These are phyloP conservation scores for Ophiocordyceps unilateralis DNA, from an alignment of 2,329 filamentous ascomycete species.

Conservation along the genomic window DNA sequence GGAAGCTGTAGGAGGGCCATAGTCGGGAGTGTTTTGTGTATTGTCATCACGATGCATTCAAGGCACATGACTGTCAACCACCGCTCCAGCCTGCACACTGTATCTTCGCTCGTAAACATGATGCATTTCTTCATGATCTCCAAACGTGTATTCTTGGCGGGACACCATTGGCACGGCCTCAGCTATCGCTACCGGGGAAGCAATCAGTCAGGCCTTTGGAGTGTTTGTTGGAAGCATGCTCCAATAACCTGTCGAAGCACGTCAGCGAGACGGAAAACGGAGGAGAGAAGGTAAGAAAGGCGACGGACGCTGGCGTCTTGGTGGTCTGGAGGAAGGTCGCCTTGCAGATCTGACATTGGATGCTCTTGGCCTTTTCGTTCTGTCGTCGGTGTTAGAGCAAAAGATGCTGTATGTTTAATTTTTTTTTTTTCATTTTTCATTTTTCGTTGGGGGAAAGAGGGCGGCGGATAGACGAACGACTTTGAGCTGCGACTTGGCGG, in stretches of 20 bases:
- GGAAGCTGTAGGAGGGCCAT: conserved; percentile 2
- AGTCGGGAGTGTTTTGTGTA: not conserved
- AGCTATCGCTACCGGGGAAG: conserved; percentile 35
- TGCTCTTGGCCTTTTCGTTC: conserved; percentile 59
- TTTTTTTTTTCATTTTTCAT: no score
- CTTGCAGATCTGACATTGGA: conserved; percentile 63
- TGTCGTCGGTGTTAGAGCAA: conserved; percentile 16
- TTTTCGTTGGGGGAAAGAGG: not conserved
- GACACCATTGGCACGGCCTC: not conserved
- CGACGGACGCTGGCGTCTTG: conserved; percentile 47
- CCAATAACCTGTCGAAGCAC: conserved; percentile 33
- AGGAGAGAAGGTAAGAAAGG: not conserved
- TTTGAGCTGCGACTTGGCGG: conserved; percentile 52
- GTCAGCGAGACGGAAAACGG: not conserved
- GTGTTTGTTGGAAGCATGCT: conserved; percentile 64
- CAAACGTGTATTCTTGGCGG: not conserved
- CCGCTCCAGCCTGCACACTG: not conserved
- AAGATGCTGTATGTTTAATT: no score
- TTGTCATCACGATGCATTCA: no score
- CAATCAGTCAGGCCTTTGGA: conserved; percentile 54
- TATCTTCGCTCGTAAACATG: not conserved
- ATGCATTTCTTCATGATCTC: not conserved
- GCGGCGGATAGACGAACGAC: conserved; percentile 28
- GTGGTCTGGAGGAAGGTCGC: conserved; percentile 66
- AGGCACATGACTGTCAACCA: no score